Evolutionary conservation across 2,329 filamentous ascomycete species (phyloP).

Genomic region (Talaromyces rugulosus): DNA sequence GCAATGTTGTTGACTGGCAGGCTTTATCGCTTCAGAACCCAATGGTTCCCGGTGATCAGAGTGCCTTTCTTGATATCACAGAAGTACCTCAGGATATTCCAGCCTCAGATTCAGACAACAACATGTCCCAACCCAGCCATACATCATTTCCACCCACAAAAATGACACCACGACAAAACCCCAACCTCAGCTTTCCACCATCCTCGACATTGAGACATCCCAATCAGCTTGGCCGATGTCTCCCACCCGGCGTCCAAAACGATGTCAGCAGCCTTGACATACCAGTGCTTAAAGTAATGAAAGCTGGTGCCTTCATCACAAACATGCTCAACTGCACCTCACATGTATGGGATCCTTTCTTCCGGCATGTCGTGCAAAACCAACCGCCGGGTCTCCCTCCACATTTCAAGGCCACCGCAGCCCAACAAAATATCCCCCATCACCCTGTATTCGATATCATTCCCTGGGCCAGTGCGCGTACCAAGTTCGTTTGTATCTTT

Average conservation of each 20-base stretch:
- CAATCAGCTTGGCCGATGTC: not conserved
- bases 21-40: not conserved
- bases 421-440: constrained; percentile 50
- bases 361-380: constrained; percentile 15
- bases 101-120: not conserved
- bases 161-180: not conserved
- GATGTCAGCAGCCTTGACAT: not conserved
- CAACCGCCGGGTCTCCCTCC: constrained; percentile 35
- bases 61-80: not conserved
- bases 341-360: constrained; percentile 34
- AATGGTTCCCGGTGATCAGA: not conserved
- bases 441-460: constrained; percentile 57
- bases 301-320: not conserved
- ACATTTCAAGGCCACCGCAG: constrained; percentile 49
- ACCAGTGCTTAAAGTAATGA: not conserved
- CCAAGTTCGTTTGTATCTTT: constrained; percentile 52
- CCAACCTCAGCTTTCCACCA: not conserved
- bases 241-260: not conserved
- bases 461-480: constrained; percentile 54
- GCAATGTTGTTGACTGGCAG: not conserved
- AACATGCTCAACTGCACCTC: constrained; percentile 44
- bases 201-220: not conserved
- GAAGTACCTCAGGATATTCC: not conserved
- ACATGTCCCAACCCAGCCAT: not conserved
- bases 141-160: not conserved